Base-by-base conservation (phyloP, 73 alveolate genomes). In the Paramecium bursaria region DNA sequence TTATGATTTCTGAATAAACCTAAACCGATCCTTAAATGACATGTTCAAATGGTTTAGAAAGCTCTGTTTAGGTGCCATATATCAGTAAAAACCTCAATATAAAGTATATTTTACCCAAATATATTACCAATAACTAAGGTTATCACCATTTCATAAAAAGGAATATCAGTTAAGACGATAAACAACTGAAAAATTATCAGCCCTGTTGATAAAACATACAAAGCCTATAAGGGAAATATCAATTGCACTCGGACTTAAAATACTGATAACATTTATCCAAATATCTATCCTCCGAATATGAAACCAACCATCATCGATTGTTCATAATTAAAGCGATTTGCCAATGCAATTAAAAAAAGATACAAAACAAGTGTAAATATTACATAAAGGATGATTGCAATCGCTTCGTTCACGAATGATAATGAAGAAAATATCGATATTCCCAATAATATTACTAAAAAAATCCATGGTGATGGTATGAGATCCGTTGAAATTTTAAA, bases 211-310 rank as follows among this genome's bases (percentile, higher is more conserved):
- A 67, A 19, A 15, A 67, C 82, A 42, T 67, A 67, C 3, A 67
- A 14, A 9, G 82, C 33, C 13, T 67, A 19, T 67, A 39, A 17
- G 44, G 33, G 82, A 9, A 25, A 67, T 39, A 39, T 39, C 55
- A 67, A 25, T 10, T 31, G 60, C 10, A 67, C 35, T 39, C 60
- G 33, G 39, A 42, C 35, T 35, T 67, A 21, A 42, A 67, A 19
- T 23, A 67, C 82, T 33, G 82, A 67, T 7, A 67, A 15, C 17
- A 67, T 39, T 42, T 67, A 14, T 4, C 60, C 33, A 42, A 67
- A 67, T 39, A 67, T 39, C 82, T 67, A 67, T 67, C 82, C 82
- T 9, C 26, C 26, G 6, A 67, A 39, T 57, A 67, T 67, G 44
- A 67, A 67, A 13, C 46, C 53, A 0, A 42, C 82, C 82, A 67